phyloP scores from a whole-genome alignment of 768 basidiomycete species.

The Xerocomus spinulosus region DNA sequence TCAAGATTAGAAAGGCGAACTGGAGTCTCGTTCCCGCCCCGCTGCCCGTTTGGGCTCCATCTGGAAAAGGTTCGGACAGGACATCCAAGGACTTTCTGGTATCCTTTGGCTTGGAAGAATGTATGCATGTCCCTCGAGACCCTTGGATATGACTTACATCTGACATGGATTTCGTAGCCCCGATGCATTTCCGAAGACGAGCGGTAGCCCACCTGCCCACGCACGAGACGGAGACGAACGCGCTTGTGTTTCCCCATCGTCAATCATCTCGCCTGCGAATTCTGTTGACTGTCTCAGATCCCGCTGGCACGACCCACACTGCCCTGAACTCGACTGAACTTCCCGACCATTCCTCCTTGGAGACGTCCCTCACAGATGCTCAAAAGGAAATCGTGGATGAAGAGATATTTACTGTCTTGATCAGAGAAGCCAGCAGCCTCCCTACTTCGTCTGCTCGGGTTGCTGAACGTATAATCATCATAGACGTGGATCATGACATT shows the following conservation, averaged over 20 bases:
- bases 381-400: slow-evolving; percentile 75
- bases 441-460: slow-evolving; percentile 75
- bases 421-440: slow-evolving; percentile 70
- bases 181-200: slow-evolving; percentile 55
- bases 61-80: slow-evolving; percentile 73
- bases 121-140: slow-evolving; percentile 40
- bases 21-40: slow-evolving; percentile 82
- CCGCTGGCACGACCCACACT: slow-evolving; percentile 30
- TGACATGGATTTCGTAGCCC: slow-evolving; percentile 43
- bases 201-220: slow-evolving; percentile 68
- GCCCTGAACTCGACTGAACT: slow-evolving; percentile 36
- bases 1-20: slow-evolving; percentile 69
- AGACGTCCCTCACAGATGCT: slow-evolving; percentile 50
- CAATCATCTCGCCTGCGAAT: slow-evolving; percentile 59
- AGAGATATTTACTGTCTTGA: slow-evolving; percentile 72
- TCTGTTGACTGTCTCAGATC: slow-evolving; percentile 40
- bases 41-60: slow-evolving; percentile 62
- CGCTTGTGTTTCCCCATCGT: slow-evolving; percentile 61
- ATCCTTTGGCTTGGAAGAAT: slow-evolving; percentile 78
- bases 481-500: slow-evolving; percentile 69
- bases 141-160: neutral
- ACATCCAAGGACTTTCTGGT: slow-evolving; percentile 79
- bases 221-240: slow-evolving; percentile 37
- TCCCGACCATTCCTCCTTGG: slow-evolving; percentile 37
- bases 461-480: slow-evolving; percentile 69